Evolutionary conservation across 2,329 filamentous ascomycete species (phyloP), one percentile per base, ranked within the genome.

Genomic region (Fusarium agapanthi): DNA sequence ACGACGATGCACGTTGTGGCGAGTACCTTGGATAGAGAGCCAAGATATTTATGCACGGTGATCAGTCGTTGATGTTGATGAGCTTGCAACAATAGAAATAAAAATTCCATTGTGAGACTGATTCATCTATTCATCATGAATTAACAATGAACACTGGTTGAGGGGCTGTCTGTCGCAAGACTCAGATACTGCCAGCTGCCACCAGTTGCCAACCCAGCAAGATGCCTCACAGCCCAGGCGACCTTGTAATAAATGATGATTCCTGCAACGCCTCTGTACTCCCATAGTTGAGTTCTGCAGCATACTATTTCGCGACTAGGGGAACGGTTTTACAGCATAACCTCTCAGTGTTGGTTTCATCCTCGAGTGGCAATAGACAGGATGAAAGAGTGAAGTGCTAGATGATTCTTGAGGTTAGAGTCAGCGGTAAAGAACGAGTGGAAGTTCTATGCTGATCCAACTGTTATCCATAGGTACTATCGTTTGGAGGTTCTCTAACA

Each of bases 141-240:
- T 44, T 18, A 67, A 73, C 61, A 67, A 58, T 53, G 16, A 38
- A 34, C 5, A 6, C n/a, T 11, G 24, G 26, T 20, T 9, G 47
- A 56, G 41, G 13, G 20, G 20, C 18, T 41, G n/a, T 22, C n/a
- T 41, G n/a, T 22, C 28, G 28, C 47, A 16, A 14, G 24, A 15
- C 45, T 38, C n/a, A 55, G 37, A 40, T 7, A 14, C 57, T 56
- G 59, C n/a, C 69, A 64, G 65, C 26, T 55, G 47, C 30, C 47
- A 24, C 7, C 69, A 72, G 50, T 53, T 69, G 63, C 40, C 65
- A 59, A 44, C 9, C n/a, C 41, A 24, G 35, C 8, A 32, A 7
- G 28, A 45, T 35, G 14, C 38, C 20, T 26, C 34, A 24, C 30
- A 50, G n/a, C 47, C 47, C 16, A 34, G n/a, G 9, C 1, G 24